Conservation (phyloP, 495 filamentous ascomycete species). For the Chaetomium fimeti region DNA sequence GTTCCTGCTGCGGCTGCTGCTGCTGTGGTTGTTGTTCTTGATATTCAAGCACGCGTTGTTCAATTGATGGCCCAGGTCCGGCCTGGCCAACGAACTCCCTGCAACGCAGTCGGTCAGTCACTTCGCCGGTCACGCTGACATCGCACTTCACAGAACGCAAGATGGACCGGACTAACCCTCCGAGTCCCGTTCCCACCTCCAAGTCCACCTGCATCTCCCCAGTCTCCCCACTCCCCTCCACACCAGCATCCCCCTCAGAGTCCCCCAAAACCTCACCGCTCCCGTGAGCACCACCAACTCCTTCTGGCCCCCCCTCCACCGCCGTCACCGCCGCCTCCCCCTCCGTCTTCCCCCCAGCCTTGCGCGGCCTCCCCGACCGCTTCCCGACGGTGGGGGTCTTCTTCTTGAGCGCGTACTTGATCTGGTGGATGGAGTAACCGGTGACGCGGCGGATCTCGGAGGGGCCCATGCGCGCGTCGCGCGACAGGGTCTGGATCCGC, state of each 20-base stretch:
- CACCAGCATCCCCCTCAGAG: background rate
- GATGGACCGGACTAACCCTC: background rate
- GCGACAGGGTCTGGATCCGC: constrained; percentile 13
- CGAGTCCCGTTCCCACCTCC: background rate
- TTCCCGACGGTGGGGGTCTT: constrained; percentile 15
- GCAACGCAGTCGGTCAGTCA: background rate
- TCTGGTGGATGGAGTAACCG: constrained; percentile 20
- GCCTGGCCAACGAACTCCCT: background rate
- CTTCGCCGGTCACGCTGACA: background rate
- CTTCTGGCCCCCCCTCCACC: background rate
- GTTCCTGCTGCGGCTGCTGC: too few relatives aligned
- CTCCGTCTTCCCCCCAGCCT: background rate
- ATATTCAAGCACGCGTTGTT: too few relatives aligned
- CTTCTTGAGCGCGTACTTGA: constrained; percentile 24
- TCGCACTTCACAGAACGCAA: background rate
- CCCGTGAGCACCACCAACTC: background rate
- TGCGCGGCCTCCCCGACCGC: constrained; percentile 15
- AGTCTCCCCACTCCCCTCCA: background rate
- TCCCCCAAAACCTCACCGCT: background rate
- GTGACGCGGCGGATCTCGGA: constrained; percentile 17
- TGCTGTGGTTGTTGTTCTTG: too few relatives aligned
- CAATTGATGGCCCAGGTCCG: too few relatives aligned
- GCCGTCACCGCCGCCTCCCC: background rate
- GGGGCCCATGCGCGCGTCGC: constrained; percentile 18
- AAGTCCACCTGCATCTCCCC: background rate